A percentile compares a stretch with the other conserved stretches of the same genome.
These are phyloP conservation scores for Kodamaea suecica DNA, from an alignment of 1,139 yeast genomes.

Conservation along the genomic window DNA sequence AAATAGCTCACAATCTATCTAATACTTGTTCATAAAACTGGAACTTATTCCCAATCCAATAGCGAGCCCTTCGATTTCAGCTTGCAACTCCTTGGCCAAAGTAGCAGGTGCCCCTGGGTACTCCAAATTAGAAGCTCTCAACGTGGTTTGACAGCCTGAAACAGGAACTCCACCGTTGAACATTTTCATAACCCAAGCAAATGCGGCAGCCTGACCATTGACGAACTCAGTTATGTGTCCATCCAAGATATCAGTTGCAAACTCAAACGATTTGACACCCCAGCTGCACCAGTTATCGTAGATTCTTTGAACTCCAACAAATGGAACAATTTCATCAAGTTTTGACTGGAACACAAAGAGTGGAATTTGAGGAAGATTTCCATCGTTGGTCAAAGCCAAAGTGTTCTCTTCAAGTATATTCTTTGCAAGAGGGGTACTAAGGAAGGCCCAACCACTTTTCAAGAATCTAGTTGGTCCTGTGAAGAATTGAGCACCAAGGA, in stretches of 20 bases:
- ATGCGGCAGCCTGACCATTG: constrained; percentile 19
- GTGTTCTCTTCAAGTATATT: constrained; percentile 16
- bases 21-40: not conserved
- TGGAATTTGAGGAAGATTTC: constrained; percentile 28
- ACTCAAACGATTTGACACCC: constrained; percentile 16
- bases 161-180: constrained; percentile 18
- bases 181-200: constrained; percentile 17
- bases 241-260: constrained; percentile 7
- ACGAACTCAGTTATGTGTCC: constrained; percentile 14
- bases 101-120: constrained; percentile 6
- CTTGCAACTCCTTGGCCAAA: not conserved
- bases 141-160: constrained; percentile 6
- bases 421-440: constrained; percentile 13
- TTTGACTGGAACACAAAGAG: constrained; percentile 33
- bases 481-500: constrained; percentile 16
- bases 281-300: constrained; percentile 32
- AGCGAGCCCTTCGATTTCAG: not conserved
- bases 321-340: constrained; percentile 29
- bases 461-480: constrained; percentile 16
- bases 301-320: constrained; percentile 20
- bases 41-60: constrained; percentile 2
- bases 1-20: too few species aligned
- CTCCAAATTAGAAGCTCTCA: constrained; percentile 7
- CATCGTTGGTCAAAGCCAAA: constrained; percentile 21
- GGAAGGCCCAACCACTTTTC: constrained; percentile 17